Evolutionary conservation across 371 early-diverging fungal species (phyloP).

Genomic region (Haplosporangium sp.): DNA sequence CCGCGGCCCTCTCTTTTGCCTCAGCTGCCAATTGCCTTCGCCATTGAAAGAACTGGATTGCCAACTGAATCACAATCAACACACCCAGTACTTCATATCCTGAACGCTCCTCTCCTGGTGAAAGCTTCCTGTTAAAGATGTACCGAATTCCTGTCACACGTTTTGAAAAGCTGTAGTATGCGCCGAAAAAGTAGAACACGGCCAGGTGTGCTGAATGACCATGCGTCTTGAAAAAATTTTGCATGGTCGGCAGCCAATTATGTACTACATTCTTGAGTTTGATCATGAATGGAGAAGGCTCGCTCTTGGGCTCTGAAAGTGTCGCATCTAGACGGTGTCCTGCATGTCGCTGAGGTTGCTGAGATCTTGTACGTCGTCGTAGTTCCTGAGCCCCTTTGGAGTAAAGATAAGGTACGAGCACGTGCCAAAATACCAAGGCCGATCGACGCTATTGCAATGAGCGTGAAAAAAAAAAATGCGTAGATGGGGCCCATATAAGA

Average conservation of each 20-base stretch:
- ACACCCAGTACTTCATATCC: constrained; percentile 90
- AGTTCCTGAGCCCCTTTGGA: constrained; percentile 60
- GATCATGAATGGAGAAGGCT: constrained; percentile 30
- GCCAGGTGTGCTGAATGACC: constrained; percentile 78
- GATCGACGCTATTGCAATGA: constrained; percentile 59
- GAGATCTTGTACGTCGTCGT: constrained; percentile 56
- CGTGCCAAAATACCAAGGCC: constrained; percentile 63
- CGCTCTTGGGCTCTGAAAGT: constrained; percentile 34
- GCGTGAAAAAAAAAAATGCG: neutral
- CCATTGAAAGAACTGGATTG: constrained; percentile 63
- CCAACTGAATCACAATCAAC: constrained; percentile 77
- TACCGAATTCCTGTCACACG: constrained; percentile 82
- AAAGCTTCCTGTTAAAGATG: constrained; percentile 80
- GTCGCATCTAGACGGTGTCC: constrained; percentile 45
- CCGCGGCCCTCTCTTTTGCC: constrained; percentile 34
- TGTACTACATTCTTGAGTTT: constrained; percentile 26
- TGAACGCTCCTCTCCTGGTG: constrained; percentile 76
- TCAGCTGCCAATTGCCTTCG: constrained; percentile 49
- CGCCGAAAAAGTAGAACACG: constrained; percentile 84
- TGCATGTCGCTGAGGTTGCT: constrained; percentile 15
- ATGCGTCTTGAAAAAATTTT: constrained; percentile 53
- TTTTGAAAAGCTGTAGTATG: constrained; percentile 83
- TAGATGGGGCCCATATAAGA: too few species aligned
- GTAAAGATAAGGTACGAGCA: constrained; percentile 70
- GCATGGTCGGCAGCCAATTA: constrained; percentile 44